Percentiles rank a stretch among this genome's conserved stretches.
Conservation (phyloP, 495 filamentous ascomycete species). For the Neurospora africana region DNA sequence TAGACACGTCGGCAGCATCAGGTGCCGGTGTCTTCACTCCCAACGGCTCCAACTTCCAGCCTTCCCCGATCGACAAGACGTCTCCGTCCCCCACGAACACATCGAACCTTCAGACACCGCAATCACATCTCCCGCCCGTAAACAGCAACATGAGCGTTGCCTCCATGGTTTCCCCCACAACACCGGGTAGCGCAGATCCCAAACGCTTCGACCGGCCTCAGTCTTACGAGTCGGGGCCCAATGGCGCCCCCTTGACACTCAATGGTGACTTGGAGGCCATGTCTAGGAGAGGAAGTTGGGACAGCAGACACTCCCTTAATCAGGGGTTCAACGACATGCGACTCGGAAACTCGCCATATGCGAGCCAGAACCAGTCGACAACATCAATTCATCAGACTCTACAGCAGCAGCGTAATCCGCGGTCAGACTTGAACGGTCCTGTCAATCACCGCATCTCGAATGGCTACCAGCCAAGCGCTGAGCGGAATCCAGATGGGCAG, state of each 20-base stretch:
- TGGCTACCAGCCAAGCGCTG: constrained; percentile 47
- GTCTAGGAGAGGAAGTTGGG: constrained; percentile 68
- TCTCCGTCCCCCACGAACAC: constrained; percentile 37
- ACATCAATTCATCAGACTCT: constrained; percentile 53
- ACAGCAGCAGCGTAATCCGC: constrained; percentile 42
- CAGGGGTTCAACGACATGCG: constrained; percentile 58
- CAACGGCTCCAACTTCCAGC: constrained; percentile 26
- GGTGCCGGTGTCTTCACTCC: constrained; percentile 31
- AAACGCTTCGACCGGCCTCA: constrained; percentile 34
- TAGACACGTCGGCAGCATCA: constrained; percentile 43
- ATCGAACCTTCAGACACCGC: constrained; percentile 26
- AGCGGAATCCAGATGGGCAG: constrained; percentile 42
- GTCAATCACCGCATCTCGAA: constrained; percentile 50
- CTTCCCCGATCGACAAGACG: constrained; percentile 39
- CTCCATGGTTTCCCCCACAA: constrained; percentile 45
- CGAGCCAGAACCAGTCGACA: constrained; percentile 66
- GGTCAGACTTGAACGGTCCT: constrained; percentile 29
- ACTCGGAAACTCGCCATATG: constrained; percentile 58
- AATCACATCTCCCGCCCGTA: constrained; percentile 35
- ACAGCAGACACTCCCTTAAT: constrained; percentile 53
- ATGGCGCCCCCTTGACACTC: constrained; percentile 16
- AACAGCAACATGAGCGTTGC: constrained; percentile 45
- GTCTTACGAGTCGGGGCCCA: constrained; percentile 33
- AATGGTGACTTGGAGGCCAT: constrained; percentile 21
- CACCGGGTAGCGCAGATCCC: constrained; percentile 24